Conservation (phyloP, 1,139 yeast species). For the Yamadazyma blattariae region DNA sequence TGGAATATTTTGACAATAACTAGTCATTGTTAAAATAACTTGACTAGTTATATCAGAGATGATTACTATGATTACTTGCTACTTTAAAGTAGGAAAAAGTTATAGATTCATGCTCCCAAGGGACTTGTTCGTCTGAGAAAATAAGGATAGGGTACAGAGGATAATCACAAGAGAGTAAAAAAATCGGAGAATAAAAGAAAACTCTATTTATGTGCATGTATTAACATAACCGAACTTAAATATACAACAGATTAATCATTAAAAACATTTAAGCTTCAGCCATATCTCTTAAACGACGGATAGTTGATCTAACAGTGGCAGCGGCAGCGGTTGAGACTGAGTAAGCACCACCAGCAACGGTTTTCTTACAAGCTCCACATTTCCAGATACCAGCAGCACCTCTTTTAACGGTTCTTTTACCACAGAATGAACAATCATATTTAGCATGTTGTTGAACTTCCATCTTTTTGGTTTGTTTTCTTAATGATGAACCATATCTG, state of each 20-base stretch:
- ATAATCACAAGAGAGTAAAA: not conserved
- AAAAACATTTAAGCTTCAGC: conserved; percentile 81
- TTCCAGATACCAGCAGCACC: conserved; percentile 99
- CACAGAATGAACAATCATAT: conserved; percentile 99
- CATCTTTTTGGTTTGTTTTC: conserved; percentile 99
- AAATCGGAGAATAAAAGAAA: not conserved
- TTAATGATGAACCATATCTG: conserved; percentile 99
- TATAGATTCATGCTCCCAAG: no score
- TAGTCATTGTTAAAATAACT: no score
- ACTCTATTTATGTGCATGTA: conserved; percentile 8
- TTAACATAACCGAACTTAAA: conserved; percentile 16
- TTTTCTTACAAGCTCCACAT: conserved; percentile 92
- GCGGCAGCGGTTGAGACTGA: conserved; percentile 99
- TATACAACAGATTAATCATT: conserved; percentile 14
- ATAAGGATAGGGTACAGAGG: no score
- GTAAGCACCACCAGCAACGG: conserved; percentile 99
- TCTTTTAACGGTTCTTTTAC: conserved; percentile 98
- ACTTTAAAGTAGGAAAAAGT: no score
- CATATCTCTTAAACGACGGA: conserved; percentile 99
- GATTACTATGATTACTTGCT: no score
- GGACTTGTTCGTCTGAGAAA: no score
- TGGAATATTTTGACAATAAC: no score
- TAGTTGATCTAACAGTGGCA: conserved; percentile 99
- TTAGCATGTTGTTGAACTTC: conserved; percentile 99
- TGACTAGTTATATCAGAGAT: no score